These are phyloP conservation scores for Roridomyces roridus DNA, from an alignment of 768 basidiomycete species.

Conservation along the genomic window DNA sequence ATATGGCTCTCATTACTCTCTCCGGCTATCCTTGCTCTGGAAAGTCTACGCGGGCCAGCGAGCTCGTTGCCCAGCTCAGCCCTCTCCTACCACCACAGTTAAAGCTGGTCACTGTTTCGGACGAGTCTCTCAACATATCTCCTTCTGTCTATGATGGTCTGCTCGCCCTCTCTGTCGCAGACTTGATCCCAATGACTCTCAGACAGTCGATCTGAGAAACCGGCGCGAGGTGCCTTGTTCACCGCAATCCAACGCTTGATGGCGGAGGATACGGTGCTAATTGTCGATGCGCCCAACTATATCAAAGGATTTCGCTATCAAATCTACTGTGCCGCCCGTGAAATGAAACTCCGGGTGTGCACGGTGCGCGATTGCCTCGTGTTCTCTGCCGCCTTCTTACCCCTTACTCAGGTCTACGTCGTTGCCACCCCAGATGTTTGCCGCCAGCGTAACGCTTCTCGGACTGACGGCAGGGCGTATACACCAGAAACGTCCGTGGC, in stretches of 20 bases:
- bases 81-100: conserved; percentile 58
- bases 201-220: conserved; percentile 88
- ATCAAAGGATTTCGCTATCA: conserved; percentile 99
- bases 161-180: conserved; percentile 23
- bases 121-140: conserved; percentile 69
- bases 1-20: conserved; percentile 94
- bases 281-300: conserved; percentile 93
- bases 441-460: conserved; percentile 71
- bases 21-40: conserved; percentile 89
- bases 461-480: conserved; percentile 60
- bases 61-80: conserved; percentile 65
- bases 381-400: conserved; percentile 7
- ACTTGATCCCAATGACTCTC: conserved; percentile 13
- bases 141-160: conserved; percentile 78
- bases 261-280: conserved; percentile 74
- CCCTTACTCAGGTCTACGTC: conserved; percentile 67
- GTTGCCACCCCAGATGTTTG: conserved; percentile 78
- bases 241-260: conserved; percentile 82
- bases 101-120: conserved; percentile 65
- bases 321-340: conserved; percentile 94
- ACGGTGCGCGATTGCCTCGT: conserved; percentile 64
- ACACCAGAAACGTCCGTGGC: conserved; percentile 71
- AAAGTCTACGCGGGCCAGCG: conserved; percentile 75
- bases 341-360: conserved; percentile 82
- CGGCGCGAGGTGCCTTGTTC: conserved; percentile 84